Base-by-base conservation (phyloP, 2,329 filamentous ascomycete species). In the Nigrospora sphaerica region DNA sequence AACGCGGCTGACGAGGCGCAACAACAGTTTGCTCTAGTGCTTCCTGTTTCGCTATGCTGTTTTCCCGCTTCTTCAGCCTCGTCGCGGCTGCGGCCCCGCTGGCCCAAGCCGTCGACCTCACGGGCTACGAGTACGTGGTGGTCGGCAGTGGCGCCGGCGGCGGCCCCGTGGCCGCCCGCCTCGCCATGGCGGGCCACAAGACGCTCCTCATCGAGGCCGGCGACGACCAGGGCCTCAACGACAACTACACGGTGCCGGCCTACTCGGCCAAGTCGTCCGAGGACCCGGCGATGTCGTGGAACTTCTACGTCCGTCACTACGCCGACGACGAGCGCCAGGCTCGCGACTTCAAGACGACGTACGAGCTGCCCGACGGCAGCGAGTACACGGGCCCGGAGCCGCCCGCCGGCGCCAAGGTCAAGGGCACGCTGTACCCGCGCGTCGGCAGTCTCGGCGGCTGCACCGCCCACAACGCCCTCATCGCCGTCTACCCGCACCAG, bases 251-350 rank as follows among this genome's bases (percentile, higher is more conserved):
- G 4, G 70, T 81, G 6, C 78, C 80, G 10, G 70, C 74, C 2
- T 72, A 74, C 57, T 70, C 72, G 13, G 68, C 70, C 34, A 66
- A 70, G 34, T 68, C 73, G 3, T 77, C 75, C 16, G 74, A 82
- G 53, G 75, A 81, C 48, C 63, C 66, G 12, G 66, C 68, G n/a
- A 68, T 80, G 54, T 61, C 70, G 32, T 84, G 80, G 80, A 75
- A 82, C 63, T 83, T 79, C 62, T 84, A 74, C 50, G 78, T 83
- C 35, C 70, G 71, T 36, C 80, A 83, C 58, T 83, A 81, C 55
- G 65, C 70, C 13, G 71, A 81, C 48, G 64, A 77, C 34, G 59
- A 61, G 14, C 68, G 72, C 37, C 75, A 80, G 54, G 66, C 71
- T 18, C 64, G 66, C 37, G 77, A 83, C 57, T 74, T 62, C 54